Evolutionary conservation across 306 rosid species (phyloP).

Genomic region (Amphicarpaea edgeworthii): DNA sequence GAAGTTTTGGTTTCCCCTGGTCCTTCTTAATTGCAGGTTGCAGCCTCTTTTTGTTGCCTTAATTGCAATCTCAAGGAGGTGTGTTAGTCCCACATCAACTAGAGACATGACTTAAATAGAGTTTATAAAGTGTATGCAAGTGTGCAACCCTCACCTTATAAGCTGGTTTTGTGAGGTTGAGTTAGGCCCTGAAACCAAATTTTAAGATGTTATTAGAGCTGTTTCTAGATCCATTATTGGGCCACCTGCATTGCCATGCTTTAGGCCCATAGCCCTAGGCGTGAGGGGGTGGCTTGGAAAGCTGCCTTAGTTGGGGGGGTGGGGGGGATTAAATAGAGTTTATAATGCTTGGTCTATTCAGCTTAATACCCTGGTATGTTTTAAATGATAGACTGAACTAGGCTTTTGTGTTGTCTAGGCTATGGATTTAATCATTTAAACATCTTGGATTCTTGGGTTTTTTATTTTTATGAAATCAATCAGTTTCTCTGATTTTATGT

Average conservation of each 20-base stretch:
- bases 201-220: not conserved
- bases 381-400: slow-evolving; percentile 43
- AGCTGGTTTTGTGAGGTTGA: not conserved
- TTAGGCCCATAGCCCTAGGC: not conserved
- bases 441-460: slow-evolving; percentile 36
- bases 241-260: not conserved
- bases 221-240: not conserved
- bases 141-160: not conserved
- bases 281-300: not conserved
- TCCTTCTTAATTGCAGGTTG: not conserved
- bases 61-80: not conserved
- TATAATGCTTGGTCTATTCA: not conserved
- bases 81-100: not conserved
- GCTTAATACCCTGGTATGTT: slow-evolving; percentile 10
- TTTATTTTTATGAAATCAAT: slow-evolving; percentile 6
- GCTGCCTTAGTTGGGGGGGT: not conserved
- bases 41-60: not conserved
- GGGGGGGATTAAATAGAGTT: not conserved
- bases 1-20: not conserved
- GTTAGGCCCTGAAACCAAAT: not conserved
- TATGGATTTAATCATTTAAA: slow-evolving; percentile 29
- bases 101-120: not conserved
- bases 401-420: slow-evolving; percentile 1
- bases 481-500: slow-evolving; percentile 26
- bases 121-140: not conserved